Evolutionary conservation across 148 eudicot species (phyloP).

Genomic region (Vaccinium vitisidaea): DNA sequence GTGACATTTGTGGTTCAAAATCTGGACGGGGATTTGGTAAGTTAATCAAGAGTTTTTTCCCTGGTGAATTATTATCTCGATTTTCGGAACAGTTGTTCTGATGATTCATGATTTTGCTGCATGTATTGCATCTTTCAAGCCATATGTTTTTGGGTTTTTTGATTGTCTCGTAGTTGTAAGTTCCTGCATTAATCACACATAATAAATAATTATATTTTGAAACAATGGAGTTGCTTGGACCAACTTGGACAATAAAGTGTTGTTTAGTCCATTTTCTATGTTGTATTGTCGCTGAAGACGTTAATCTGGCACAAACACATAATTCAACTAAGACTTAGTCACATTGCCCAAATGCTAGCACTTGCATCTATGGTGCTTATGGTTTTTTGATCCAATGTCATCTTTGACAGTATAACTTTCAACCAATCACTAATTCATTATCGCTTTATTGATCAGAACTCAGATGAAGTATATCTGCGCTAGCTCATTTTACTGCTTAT

Average conservation of each 20-base stretch:
- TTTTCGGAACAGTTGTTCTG: background rate
- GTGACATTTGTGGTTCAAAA: slow-evolving; percentile 93
- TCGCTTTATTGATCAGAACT: background rate
- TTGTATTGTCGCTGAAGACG: background rate
- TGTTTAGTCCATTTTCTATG: background rate
- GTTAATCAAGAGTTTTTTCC: slow-evolving; percentile 21
- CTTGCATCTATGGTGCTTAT: background rate
- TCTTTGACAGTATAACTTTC: background rate
- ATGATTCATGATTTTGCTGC: background rate
- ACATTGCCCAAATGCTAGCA: background rate
- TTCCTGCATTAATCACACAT: background rate
- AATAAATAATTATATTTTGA: background rate
- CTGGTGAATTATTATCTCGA: background rate
- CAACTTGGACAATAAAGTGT: background rate
- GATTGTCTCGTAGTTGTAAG: background rate
- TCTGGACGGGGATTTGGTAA: slow-evolving; percentile 96
- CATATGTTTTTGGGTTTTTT: background rate
- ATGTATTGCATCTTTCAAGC: background rate
- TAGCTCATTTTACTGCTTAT: background rate
- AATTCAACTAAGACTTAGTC: background rate
- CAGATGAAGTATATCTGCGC: background rate
- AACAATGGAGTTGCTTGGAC: background rate
- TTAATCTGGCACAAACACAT: background rate
- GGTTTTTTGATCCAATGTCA: background rate
- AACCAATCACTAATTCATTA: background rate